Evolutionary conservation across 2,329 filamentous ascomycete genomes (phyloP).

Genomic region (Torrubiella hemipterigena): DNA sequence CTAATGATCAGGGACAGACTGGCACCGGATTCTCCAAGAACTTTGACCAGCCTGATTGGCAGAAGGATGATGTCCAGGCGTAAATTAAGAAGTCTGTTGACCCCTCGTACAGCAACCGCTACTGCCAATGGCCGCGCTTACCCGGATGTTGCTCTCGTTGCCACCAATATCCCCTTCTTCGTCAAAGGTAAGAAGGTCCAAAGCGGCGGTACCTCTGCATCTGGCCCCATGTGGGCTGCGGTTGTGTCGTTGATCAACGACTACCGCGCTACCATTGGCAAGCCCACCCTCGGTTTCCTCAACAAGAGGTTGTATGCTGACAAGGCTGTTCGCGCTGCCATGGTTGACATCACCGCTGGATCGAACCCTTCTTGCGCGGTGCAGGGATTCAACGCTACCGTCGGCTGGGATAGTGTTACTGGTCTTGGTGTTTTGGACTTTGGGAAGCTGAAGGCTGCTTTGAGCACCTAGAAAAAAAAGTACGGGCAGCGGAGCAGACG

Average conservation of each 20-base stretch:
- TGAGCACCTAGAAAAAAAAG: too few relatives aligned
- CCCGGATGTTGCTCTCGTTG: slow-evolving; percentile 4
- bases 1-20: neutral
- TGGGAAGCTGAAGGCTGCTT: slow-evolving; percentile 5
- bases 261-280: slow-evolving; percentile 4
- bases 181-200: neutral
- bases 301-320: slow-evolving; percentile 6
- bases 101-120: slow-evolving; percentile 1
- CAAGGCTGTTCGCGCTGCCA: slow-evolving; percentile 7
- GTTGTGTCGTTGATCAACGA: slow-evolving; percentile 5
- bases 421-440: slow-evolving; percentile 6
- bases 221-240: slow-evolving; percentile 3
- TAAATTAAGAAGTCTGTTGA: neutral
- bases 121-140: slow-evolving; percentile 4
- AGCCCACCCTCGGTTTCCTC: slow-evolving; percentile 5
- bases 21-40: slow-evolving; percentile 2
- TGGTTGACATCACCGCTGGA: slow-evolving; percentile 6
- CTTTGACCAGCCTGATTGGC: slow-evolving; percentile 2
- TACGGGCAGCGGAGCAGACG: too few relatives aligned
- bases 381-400: slow-evolving; percentile 3
- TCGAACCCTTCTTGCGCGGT: slow-evolving; percentile 6
- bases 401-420: slow-evolving; percentile 6
- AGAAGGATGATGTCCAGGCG: neutral
- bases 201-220: slow-evolving; percentile 3
- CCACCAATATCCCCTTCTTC: neutral